A percentile compares a stretch with the other conserved stretches of the same genome.
These are phyloP conservation scores for Stellera chamaejasme DNA, from an alignment of 345 rosid species.

Conservation along the genomic window DNA sequence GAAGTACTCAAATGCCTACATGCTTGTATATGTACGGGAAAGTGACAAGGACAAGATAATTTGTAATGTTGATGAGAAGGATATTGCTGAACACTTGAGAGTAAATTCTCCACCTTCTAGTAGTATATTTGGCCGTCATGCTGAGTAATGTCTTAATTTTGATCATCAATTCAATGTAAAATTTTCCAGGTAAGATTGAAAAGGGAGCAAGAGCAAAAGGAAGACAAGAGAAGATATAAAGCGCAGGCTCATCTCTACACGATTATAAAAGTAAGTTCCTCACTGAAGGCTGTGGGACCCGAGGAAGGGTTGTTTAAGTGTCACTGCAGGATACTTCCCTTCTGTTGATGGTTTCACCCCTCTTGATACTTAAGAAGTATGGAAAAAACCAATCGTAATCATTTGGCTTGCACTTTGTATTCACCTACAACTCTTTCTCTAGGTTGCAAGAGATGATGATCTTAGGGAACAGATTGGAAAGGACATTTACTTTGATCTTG, in stretches of 20 bases:
- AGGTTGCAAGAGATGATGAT: conserved; percentile 65
- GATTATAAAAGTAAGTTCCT: conserved; percentile 38
- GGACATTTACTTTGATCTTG: conserved; percentile 72
- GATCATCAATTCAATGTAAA: not conserved
- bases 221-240: conserved; percentile 43
- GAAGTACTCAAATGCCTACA: conserved; percentile 60
- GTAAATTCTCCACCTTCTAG: conserved; percentile 19
- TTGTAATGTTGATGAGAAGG: conserved; percentile 61
- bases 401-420: not conserved
- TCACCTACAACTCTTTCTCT: not conserved
- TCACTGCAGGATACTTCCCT: no score
- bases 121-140: not conserved
- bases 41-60: conserved; percentile 61
- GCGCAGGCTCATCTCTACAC: conserved; percentile 61
- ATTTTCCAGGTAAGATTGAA: conserved; percentile 44
- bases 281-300: no score
- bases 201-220: conserved; percentile 62
- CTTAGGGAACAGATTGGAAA: conserved; percentile 60
- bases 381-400: no score
- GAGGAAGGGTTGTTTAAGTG: no score
- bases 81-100: conserved; percentile 62
- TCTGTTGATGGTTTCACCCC: not conserved
- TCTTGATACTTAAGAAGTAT: no score
- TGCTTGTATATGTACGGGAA: conserved; percentile 65
- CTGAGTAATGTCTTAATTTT: not conserved